phyloP scores from a whole-genome alignment of 2,329 filamentous ascomycete species.

The Trichocomaceae sp. region DNA sequence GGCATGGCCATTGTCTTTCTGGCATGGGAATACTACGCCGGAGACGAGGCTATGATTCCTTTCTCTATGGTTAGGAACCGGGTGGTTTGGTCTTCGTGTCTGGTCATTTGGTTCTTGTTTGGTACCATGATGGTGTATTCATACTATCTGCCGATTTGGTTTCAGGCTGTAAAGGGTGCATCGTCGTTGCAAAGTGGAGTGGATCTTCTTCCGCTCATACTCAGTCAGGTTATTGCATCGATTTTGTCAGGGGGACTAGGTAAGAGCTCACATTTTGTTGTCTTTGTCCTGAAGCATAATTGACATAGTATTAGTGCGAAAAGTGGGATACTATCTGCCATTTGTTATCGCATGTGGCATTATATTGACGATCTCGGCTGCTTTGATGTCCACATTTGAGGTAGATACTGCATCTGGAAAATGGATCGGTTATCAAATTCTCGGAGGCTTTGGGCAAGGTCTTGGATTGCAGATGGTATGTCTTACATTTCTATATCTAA shows the following conservation, averaged over 20 bases:
- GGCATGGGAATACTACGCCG: conserved; percentile 17
- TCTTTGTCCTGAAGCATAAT: no score
- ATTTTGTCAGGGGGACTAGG: neutral
- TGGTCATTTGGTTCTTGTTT: conserved; percentile 17
- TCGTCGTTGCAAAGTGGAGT: conserved; percentile 19
- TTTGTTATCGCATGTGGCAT: conserved; percentile 21
- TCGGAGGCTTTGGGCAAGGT: conserved; percentile 18
- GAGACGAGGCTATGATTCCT: conserved; percentile 27
- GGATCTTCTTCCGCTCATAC: conserved; percentile 7
- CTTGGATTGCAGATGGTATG: conserved; percentile 22
- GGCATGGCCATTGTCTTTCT: conserved; percentile 17
- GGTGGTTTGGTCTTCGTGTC: conserved; percentile 20
- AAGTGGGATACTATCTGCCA: conserved; percentile 23
- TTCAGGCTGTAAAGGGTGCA: conserved; percentile 22
- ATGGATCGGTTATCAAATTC: conserved; percentile 23
- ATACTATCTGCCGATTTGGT: conserved; percentile 20
- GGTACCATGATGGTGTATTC: conserved; percentile 17
- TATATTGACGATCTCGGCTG: conserved; percentile 22
- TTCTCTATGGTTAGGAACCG: conserved; percentile 29
- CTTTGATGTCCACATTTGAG: conserved; percentile 28
- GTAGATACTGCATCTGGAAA: conserved; percentile 15
- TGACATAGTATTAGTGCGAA: conserved; percentile 21
- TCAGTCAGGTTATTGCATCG: conserved; percentile 6
- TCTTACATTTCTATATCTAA: no score
- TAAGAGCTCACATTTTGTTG: no score